Percentiles rank a stretch among this genome's conserved stretches.
Evolutionary conservation across 495 filamentous ascomycete genomes (phyloP).

Genomic region (Darksidea phi): DNA sequence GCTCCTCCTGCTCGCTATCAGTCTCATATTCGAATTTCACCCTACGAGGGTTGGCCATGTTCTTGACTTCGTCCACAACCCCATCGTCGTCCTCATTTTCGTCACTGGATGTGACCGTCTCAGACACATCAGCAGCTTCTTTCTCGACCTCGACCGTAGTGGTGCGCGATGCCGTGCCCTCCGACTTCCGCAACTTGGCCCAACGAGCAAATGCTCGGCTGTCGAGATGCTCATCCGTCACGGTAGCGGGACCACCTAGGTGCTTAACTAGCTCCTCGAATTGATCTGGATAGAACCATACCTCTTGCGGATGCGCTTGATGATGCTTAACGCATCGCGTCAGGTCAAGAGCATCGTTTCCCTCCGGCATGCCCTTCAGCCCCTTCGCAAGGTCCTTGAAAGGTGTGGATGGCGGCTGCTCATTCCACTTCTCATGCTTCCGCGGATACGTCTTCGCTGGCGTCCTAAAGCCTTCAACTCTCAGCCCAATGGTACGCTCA

Average conservation of each 20-base stretch:
- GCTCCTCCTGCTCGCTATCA: no score
- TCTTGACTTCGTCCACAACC: no score
- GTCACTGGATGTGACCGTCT: no score
- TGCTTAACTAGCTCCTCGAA: slow-evolving; percentile 5
- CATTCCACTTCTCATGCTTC: background rate
- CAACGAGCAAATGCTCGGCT: background rate
- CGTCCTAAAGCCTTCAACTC: slow-evolving; percentile 6
- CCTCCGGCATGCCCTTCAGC: slow-evolving; percentile 11
- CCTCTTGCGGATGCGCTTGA: slow-evolving; percentile 3
- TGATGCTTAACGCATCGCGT: slow-evolving; percentile 10
- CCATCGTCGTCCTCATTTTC: no score
- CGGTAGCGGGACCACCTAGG: slow-evolving; percentile 1
- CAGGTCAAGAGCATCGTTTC: slow-evolving; percentile 21
- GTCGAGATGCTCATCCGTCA: slow-evolving; percentile 1
- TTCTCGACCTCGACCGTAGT: no score
- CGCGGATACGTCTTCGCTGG: slow-evolving; percentile 11
- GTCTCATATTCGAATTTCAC: no score
- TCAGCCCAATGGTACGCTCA: background rate
- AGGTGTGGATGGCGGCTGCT: background rate
- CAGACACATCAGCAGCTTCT: no score
- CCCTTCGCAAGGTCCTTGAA: background rate
- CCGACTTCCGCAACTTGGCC: background rate
- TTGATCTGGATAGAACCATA: slow-evolving; percentile 14
- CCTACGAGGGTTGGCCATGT: no score
- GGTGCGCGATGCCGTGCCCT: no score